Percentiles rank a stretch among this genome's conserved stretches.
Evolutionary conservation across 345 rosid genomes (phyloP).

Genomic region (Linum trigynum): DNA sequence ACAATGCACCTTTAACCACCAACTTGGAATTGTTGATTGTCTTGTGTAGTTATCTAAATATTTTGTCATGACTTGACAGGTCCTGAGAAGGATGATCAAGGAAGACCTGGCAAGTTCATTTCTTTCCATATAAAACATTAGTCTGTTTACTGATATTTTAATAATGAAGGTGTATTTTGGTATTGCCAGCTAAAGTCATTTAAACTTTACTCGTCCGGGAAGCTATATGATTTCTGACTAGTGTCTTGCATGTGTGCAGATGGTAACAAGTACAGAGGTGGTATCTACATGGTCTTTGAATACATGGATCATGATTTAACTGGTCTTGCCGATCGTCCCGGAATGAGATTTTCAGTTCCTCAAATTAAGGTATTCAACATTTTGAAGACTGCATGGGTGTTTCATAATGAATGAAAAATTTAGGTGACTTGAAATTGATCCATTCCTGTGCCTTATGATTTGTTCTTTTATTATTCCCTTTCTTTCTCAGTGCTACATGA

Average conservation of each 20-base stretch:
- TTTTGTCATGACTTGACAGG: slow-evolving; percentile 27
- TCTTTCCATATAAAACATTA: background rate
- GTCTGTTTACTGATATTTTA: background rate
- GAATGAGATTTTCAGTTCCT: slow-evolving; percentile 80
- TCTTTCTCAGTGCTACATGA: slow-evolving; percentile 77
- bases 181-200: background rate
- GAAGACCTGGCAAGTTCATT: slow-evolving; percentile 56
- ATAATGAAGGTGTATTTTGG: background rate
- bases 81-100: slow-evolving; percentile 85
- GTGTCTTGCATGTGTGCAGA: slow-evolving; percentile 29
- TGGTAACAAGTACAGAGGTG: slow-evolving; percentile 88
- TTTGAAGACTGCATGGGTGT: background rate
- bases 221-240: slow-evolving; percentile 10
- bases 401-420: background rate
- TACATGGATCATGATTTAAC: slow-evolving; percentile 98
- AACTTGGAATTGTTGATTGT: background rate
- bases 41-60: slow-evolving; percentile 4
- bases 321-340: slow-evolving; percentile 93
- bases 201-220: background rate
- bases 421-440: background rate
- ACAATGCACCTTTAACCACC: background rate
- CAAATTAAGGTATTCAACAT: slow-evolving; percentile 66
- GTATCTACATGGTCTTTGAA: slow-evolving; percentile 94
- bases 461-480: slow-evolving; percentile 5
- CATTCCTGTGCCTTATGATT: background rate